Conservation (phyloP, 495 filamentous ascomycete species). For the Aspergillus nidulans region DNA sequence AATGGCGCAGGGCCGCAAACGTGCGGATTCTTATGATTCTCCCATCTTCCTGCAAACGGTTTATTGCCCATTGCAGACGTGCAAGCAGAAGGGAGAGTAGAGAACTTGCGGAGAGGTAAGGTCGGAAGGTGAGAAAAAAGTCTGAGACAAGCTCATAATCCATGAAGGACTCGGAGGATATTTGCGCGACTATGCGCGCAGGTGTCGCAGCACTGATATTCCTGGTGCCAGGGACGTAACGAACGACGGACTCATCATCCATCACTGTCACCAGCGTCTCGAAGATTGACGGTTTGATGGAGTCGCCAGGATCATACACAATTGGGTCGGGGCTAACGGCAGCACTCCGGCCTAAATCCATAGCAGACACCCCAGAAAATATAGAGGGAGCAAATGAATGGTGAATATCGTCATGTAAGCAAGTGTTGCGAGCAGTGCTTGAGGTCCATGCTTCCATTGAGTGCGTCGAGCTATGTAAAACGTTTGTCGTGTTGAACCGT, state of each 20-base stretch:
- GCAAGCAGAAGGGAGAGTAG: slow-evolving; percentile 79
- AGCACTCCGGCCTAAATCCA: slow-evolving; percentile 32
- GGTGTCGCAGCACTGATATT: slow-evolving; percentile 88
- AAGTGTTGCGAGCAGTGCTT: slow-evolving; percentile 18
- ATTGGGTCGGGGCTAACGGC: slow-evolving; percentile 32
- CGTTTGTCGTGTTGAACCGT: slow-evolving; percentile 75
- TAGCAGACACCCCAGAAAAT: slow-evolving; percentile 46
- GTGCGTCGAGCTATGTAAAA: slow-evolving; percentile 70
- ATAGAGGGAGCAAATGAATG: slow-evolving; percentile 39
- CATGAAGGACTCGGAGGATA: slow-evolving; percentile 91
- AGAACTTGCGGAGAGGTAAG: slow-evolving; percentile 71
- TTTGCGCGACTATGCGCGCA: slow-evolving; percentile 90
- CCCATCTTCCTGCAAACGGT: slow-evolving; percentile 74
- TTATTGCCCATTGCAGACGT: slow-evolving; percentile 82
- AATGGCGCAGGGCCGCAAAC: slow-evolving; percentile 94
- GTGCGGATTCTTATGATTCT: slow-evolving; percentile 90
- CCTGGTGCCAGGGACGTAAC: slow-evolving; percentile 66
- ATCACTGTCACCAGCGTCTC: slow-evolving; percentile 67
- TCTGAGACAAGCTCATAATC: slow-evolving; percentile 97
- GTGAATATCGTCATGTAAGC: slow-evolving; percentile 24
- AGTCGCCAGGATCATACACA: slow-evolving; percentile 41
- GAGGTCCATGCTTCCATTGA: slow-evolving; percentile 32
- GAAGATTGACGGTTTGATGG: slow-evolving; percentile 61
- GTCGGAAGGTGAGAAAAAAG: slow-evolving; percentile 94
- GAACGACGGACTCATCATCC: slow-evolving; percentile 79